A percentile compares a stretch with the other conserved stretches of the same genome.
These are phyloP conservation scores for Metschnikowia henanensis DNA, from an alignment of 805 yeast genomes.

Conservation along the genomic window DNA sequence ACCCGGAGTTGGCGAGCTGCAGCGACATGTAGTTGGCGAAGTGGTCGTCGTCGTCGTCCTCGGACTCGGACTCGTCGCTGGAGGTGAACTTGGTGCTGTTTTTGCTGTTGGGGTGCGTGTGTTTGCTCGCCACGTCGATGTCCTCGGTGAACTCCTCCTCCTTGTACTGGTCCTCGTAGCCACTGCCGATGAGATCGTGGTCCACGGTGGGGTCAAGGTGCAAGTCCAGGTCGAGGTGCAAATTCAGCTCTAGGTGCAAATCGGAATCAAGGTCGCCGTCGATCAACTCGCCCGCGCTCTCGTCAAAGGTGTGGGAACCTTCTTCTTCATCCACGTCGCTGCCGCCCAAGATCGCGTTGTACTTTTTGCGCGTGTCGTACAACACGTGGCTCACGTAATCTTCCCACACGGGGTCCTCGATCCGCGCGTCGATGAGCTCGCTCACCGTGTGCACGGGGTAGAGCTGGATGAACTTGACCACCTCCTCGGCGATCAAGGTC, in stretches of 20 bases:
- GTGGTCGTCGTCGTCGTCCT: constrained; percentile 50
- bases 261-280: constrained; percentile 38
- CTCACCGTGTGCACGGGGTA: constrained; percentile 42
- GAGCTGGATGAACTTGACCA: constrained; percentile 30
- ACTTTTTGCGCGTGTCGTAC: constrained; percentile 88
- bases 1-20: constrained; percentile 58
- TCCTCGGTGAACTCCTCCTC: constrained; percentile 22
- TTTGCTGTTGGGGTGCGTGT: constrained; percentile 10
- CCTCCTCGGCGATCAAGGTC: constrained; percentile 33
- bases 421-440: constrained; percentile 36
- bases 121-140: constrained; percentile 14
- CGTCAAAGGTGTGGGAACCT: constrained; percentile 24
- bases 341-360: constrained; percentile 93
- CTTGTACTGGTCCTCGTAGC: constrained; percentile 26
- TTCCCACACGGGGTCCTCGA: constrained; percentile 61
- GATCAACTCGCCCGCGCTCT: constrained; percentile 38
- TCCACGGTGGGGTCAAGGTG: constrained; percentile 32
- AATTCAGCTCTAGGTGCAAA: too few species aligned
- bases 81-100: constrained; percentile 15
- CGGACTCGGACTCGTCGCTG: constrained; percentile 32
- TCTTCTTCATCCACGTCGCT: constrained; percentile 40
- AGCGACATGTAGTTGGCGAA: constrained; percentile 76
- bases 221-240: constrained; percentile 29
- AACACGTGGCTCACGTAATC: constrained; percentile 79
- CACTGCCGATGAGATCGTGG: constrained; percentile 29